Evolutionary conservation across 2,329 filamentous ascomycete genomes (phyloP).

Genomic region (Rutstroemia sydowiana): DNA sequence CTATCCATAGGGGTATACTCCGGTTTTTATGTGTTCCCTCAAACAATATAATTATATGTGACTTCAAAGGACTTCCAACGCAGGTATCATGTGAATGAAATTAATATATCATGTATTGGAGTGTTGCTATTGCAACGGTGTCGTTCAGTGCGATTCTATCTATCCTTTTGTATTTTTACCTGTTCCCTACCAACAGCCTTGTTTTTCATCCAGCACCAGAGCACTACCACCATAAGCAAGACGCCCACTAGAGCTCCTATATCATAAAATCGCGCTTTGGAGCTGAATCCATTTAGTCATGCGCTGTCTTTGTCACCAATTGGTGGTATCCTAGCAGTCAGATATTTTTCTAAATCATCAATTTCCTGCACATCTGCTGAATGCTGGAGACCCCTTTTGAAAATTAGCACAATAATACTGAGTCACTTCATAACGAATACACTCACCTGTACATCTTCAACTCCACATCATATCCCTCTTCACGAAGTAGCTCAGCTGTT

Average conservation of each 20-base stretch:
- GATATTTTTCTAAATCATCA: constrained; percentile 64
- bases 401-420: background rate
- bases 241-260: constrained; percentile 3
- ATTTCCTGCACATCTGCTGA: constrained; percentile 72
- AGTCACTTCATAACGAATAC: background rate
- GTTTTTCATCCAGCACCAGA: background rate
- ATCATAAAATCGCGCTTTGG: background rate
- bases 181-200: background rate
- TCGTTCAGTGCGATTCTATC: background rate
- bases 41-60: too few relatives aligned
- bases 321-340: constrained; percentile 40
- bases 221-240: background rate
- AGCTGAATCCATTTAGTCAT: constrained; percentile 15
- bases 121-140: too few relatives aligned
- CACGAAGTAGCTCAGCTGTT: constrained; percentile 60
- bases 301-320: constrained; percentile 29
- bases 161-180: background rate
- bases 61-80: too few relatives aligned
- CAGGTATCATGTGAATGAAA: too few relatives aligned
- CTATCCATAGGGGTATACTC: too few relatives aligned
- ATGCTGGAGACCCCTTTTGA: constrained; percentile 59
- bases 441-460: constrained; percentile 70
- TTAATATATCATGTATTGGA: too few relatives aligned
- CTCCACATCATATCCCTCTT: constrained; percentile 64
- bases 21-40: too few relatives aligned